Conservation (phyloP, 495 filamentous ascomycete species). For the Amniculicola lignicola region DNA sequence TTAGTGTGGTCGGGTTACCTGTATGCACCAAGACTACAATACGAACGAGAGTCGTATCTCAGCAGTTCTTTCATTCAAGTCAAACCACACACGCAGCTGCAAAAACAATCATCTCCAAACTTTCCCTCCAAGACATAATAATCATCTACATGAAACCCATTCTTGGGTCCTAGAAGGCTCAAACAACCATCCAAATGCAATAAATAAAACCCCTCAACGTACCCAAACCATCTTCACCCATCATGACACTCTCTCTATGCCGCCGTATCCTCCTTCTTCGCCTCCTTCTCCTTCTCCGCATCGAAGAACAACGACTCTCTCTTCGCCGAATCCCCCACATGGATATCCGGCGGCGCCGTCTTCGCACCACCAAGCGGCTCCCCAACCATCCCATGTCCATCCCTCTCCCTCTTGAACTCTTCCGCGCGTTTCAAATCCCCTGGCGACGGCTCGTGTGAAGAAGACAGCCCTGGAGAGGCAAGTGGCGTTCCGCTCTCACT, state of each 20-base stretch:
- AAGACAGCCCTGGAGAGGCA: conserved; percentile 4
- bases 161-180: too few relatives aligned
- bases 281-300: conserved; percentile 19
- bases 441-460: neutral
- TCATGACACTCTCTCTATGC: neutral
- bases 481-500: neutral
- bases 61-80: too few relatives aligned
- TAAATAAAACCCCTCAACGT: neutral
- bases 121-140: too few relatives aligned
- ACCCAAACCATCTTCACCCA: neutral
- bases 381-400: neutral
- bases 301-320: conserved; percentile 26
- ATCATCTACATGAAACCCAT: too few relatives aligned
- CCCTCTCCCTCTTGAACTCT: conserved; percentile 22
- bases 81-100: too few relatives aligned
- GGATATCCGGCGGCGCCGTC: conserved; percentile 7
- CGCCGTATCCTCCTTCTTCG: neutral
- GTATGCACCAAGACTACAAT: too few relatives aligned
- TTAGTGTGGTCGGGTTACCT: too few relatives aligned
- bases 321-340: conserved; percentile 1
- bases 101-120: too few relatives aligned
- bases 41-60: too few relatives aligned
- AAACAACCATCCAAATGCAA: too few relatives aligned
- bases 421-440: conserved; percentile 12
- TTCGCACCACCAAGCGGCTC: neutral